Conservation (phyloP, 495 filamentous ascomycete genomes). For the Neurospora tetrasperma region DNA sequence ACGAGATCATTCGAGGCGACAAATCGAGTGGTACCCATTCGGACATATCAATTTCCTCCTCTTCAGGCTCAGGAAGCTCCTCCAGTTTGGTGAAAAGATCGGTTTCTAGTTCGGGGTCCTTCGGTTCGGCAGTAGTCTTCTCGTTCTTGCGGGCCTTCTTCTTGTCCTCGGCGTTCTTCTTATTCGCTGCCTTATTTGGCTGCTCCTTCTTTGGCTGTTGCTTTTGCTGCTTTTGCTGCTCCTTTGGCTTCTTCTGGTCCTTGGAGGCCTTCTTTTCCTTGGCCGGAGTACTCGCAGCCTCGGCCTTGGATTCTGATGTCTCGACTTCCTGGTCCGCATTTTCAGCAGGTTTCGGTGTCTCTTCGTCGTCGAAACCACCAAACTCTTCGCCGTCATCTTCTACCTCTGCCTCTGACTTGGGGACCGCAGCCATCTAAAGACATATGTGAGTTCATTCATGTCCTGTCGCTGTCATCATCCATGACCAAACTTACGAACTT, state of each 20-base stretch:
- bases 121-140: constrained; percentile 6
- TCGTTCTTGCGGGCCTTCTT: constrained; percentile 11
- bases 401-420: constrained; percentile 3
- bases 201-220: constrained; percentile 15
- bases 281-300: constrained; percentile 4
- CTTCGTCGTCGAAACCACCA: constrained; percentile 42
- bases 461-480: constrained; percentile 13
- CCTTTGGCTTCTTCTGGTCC: constrained; percentile 3
- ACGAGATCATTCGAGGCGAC: constrained; percentile 53
- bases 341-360: background rate
- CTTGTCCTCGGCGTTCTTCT: constrained; percentile 17
- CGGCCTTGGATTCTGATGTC: background rate
- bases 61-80: constrained; percentile 31
- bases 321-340: background rate
- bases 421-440: constrained; percentile 13
- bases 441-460: background rate
- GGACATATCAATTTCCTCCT: constrained; percentile 50
- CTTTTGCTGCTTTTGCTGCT: constrained; percentile 19
- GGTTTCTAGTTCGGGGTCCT: constrained; percentile 29
- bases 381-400: constrained; percentile 35
- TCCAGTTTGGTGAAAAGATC: constrained; percentile 32
- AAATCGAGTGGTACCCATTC: constrained; percentile 66
- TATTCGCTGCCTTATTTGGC: constrained; percentile 9
- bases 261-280: constrained; percentile 7
- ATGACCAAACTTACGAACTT: constrained; percentile 37